These are phyloP conservation scores for Paramyrothecium roridum DNA, from an alignment of 2,329 filamentous ascomycete genomes.

Conservation along the genomic window DNA sequence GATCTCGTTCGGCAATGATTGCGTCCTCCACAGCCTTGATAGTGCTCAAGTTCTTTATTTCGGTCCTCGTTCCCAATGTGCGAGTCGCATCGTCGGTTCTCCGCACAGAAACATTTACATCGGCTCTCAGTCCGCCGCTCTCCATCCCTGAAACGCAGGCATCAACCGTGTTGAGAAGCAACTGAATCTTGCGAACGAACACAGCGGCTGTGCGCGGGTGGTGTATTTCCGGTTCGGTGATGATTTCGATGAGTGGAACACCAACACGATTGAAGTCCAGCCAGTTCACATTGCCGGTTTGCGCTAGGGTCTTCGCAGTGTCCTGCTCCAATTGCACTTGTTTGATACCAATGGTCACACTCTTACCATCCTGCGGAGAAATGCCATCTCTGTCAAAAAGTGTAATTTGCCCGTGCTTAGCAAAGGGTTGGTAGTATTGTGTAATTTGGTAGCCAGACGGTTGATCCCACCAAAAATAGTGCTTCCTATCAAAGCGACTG, in stretches of 20 bases:
- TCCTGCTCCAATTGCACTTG: constrained; percentile 98
- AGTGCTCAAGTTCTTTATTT: constrained; percentile 96
- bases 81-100: constrained; percentile 41
- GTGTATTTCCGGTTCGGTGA: constrained; percentile 85
- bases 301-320: constrained; percentile 87
- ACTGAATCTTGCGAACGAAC: constrained; percentile 84
- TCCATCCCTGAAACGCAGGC: constrained; percentile 93
- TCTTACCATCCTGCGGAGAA: constrained; percentile 65
- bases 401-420: constrained; percentile 67
- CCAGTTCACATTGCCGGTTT: constrained; percentile 69
- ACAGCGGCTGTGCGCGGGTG: constrained; percentile 84
- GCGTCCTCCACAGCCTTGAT: constrained; percentile 95
- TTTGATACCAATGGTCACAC: constrained; percentile 77
- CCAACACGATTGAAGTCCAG: constrained; percentile 94
- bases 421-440: constrained; percentile 80
- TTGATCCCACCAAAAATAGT: constrained; percentile 99
- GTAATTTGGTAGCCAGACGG: constrained; percentile 96
- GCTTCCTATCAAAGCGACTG: constrained; percentile 91
- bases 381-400: constrained; percentile 77
- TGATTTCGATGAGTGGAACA: constrained; percentile 89
- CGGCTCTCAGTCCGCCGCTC: constrained; percentile 81
- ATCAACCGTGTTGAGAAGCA: constrained; percentile 73
- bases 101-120: constrained; percentile 91
- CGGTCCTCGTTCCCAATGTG: constrained; percentile 77
- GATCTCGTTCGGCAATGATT: constrained; percentile 83